phyloP scores from a whole-genome alignment of 345 rosid genomes.

The Ricinus communis region DNA sequence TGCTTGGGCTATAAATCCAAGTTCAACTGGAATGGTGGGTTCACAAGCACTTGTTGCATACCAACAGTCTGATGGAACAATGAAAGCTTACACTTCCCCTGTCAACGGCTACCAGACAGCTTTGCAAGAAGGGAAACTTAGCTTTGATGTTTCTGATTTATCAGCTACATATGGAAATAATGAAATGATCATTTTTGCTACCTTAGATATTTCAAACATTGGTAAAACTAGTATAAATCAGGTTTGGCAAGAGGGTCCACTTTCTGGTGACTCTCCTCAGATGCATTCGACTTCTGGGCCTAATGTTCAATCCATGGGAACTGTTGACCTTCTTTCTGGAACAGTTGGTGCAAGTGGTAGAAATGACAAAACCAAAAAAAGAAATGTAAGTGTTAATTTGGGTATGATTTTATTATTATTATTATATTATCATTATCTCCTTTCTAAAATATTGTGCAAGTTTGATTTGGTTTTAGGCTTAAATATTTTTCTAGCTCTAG shows the following conservation, averaged over 20 bases:
- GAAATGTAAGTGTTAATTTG: slow-evolving; percentile 62
- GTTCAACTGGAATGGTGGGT: slow-evolving; percentile 62
- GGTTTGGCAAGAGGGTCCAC: slow-evolving; percentile 82
- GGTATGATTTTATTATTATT: no score
- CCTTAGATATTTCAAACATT: slow-evolving; percentile 36
- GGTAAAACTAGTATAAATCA: slow-evolving; percentile 52
- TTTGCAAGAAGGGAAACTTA: slow-evolving; percentile 52
- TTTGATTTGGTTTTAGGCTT: neutral
- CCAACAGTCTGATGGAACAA: slow-evolving; percentile 52
- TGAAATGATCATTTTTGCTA: slow-evolving; percentile 74
- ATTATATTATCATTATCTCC: no score
- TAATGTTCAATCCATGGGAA: slow-evolving; percentile 56
- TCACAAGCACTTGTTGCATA: slow-evolving; percentile 82
- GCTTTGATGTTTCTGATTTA: slow-evolving; percentile 60
- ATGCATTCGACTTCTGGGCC: slow-evolving; percentile 52
- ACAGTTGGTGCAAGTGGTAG: slow-evolving; percentile 37
- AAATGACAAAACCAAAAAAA: slow-evolving; percentile 43
- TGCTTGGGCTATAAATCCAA: slow-evolving; percentile 92
- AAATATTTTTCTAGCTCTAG: neutral
- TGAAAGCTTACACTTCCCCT: slow-evolving; percentile 69
- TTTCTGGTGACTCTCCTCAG: slow-evolving; percentile 43
- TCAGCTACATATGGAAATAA: slow-evolving; percentile 51
- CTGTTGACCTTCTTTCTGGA: slow-evolving; percentile 65
- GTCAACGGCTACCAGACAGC: slow-evolving; percentile 48
- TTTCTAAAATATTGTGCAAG: no score